Percentiles rank a stretch among this genome's conserved stretches.
Conservation (phyloP, 768 basidiomycete species). For the Hericium rajendrae region DNA sequence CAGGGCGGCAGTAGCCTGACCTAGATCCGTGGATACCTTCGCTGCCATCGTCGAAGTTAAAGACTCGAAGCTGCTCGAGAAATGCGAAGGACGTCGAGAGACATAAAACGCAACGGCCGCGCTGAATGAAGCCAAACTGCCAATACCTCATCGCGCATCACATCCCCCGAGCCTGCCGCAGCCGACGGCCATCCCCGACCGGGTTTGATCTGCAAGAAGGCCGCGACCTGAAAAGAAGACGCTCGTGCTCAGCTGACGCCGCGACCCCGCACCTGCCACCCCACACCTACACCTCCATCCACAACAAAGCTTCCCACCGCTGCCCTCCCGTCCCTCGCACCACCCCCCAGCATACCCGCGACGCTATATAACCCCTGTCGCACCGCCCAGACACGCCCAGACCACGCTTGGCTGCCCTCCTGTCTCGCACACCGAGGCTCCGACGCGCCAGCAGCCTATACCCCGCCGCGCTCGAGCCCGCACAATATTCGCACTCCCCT, state of each 20-base stretch:
- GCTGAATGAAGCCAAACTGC: too few relatives aligned
- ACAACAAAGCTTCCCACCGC: neutral
- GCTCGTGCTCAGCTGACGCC: neutral
- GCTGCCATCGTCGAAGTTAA: neutral
- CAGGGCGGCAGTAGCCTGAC: neutral
- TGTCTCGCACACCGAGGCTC: too few relatives aligned
- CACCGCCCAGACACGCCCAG: neutral
- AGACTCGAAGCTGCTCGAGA: too few relatives aligned
- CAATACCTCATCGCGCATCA: too few relatives aligned
- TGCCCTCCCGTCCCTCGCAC: neutral
- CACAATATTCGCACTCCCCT: neutral
- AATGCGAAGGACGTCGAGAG: too few relatives aligned
- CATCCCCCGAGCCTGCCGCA: too few relatives aligned
- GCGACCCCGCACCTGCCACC: neutral
- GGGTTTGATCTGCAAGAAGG: too few relatives aligned
- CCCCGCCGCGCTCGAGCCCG: too few relatives aligned
- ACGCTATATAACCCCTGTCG: neutral
- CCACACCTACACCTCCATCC: neutral
- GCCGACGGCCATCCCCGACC: too few relatives aligned
- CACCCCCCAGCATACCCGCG: neutral
- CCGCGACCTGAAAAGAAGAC: too few relatives aligned
- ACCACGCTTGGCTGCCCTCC: too few relatives aligned
- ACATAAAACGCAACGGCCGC: neutral
- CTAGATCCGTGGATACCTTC: neutral
- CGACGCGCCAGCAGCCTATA: too few relatives aligned